Percentiles rank a stretch among this genome's conserved stretches.
Evolutionary conservation across 352 stramenopile species (phyloP).

Genomic region (Thalassiosira hispida): DNA sequence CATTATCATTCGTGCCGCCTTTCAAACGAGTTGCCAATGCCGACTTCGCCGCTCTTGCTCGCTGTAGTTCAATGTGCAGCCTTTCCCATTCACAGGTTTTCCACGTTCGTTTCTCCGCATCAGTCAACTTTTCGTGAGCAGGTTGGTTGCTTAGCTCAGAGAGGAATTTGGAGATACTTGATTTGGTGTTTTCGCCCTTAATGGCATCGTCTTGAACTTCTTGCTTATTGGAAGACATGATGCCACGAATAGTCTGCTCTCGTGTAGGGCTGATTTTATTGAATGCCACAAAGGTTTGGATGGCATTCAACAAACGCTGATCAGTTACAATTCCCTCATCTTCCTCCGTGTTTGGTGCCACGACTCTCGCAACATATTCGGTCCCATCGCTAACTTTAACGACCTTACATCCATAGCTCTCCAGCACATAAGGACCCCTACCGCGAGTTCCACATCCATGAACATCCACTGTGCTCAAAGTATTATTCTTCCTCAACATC

Average conservation of each 20-base stretch:
- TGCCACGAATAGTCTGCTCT: conserved; percentile 45
- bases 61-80: conserved; percentile 43
- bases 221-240: conserved; percentile 20
- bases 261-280: conserved; percentile 52
- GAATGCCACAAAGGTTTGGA: conserved; percentile 51
- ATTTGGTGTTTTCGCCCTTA: conserved; percentile 2
- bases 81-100: conserved; percentile 58
- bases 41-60: conserved; percentile 20
- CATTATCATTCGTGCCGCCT: conserved; percentile 3
- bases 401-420: conserved; percentile 47
- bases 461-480: conserved; percentile 45
- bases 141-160: conserved; percentile 24
- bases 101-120: conserved; percentile 48
- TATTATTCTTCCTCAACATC: conserved; percentile 50
- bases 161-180: conserved; percentile 36
- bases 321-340: conserved; percentile 37
- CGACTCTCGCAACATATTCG: conserved; percentile 43
- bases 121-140: conserved; percentile 34
- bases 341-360: conserved; percentile 16
- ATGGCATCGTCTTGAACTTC: not conserved
- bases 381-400: conserved; percentile 37
- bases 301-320: conserved; percentile 41
- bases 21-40: conserved; percentile 24
- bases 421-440: conserved; percentile 6
- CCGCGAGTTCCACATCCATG: conserved; percentile 38